Base-by-base conservation (phyloP, 2,329 filamentous ascomycete species). In the Curvularia spicifera region DNA sequence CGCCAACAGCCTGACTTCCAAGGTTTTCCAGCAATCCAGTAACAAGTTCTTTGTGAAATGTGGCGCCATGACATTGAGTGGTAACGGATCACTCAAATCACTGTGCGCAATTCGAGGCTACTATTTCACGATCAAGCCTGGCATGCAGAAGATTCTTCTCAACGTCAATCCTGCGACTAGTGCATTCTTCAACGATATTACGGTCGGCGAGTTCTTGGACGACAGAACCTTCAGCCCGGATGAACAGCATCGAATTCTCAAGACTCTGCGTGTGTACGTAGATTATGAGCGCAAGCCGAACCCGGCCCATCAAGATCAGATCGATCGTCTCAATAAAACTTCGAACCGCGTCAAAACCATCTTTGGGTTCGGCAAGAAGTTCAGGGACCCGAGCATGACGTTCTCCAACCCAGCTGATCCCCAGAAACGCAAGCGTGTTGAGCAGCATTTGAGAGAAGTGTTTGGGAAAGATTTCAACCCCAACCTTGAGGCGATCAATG, bases 31-130 rank as follows among this genome's bases (percentile, higher is more conserved):
- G 18, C 35, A 49, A 6, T 55, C 56, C 22, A 43, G 53, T 2
- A 62, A 60, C 45, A 60, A 63, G 8, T 57, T 57, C 51, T 60
- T 56, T 28, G 28, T 61, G 20, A 53, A 50, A 29, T 42, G 49
- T 28, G 52, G 59, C 12, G 28, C 33, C 8, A 5, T 8, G 9
- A 20, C 13, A 4, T 39, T 39, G n/a, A 24, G 24, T 4, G 39
- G 20, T 7, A 20, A 31, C 10, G 18, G 39, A 24, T 51, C 49
- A 15, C 26, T 9, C 50, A 54, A 29, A 51, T 62, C 59, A 5
- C 44, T 58, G 12, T 59, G 55, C 15, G 33, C 53, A 4, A 56
- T 65, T 13, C 57, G 63, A 10, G 63, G 63, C 12, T 65, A 65
- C 37, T 63, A 51, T 28, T 63, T 63, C 40, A 49, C 53, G 3